Base-by-base conservation (phyloP, 2,329 filamentous ascomycete genomes). In the Clonostachys rosea region DNA sequence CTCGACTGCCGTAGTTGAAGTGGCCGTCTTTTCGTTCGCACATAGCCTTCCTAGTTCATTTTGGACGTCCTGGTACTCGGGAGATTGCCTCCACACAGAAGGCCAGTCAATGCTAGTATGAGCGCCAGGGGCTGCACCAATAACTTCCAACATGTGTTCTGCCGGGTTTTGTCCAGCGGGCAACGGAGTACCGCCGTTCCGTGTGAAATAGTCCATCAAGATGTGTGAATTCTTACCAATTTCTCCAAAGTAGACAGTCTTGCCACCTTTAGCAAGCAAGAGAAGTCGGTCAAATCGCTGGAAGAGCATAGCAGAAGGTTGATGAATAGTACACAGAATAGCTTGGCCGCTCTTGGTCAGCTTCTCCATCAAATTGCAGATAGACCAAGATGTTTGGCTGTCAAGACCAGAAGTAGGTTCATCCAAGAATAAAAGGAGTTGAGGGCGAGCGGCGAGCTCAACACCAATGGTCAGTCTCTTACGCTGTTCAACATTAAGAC, bases 181-280 rank as follows among this genome's bases (percentile, higher is more conserved):
- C 47, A 83, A 84, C 42, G 67, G 63, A 6, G 74, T 68, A 3
- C 78, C 79, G 17, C 83, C 83, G 47, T 84, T 78, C n/a, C 63
- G 58, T 55, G 81, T 78, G 51, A 90, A 89, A 61, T 84, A 84
- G 43, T 65, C 65, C 4, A 75, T 71, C 54, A 86, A 63, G 2
- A 66, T 75, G 14, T 65, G 63, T 0, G 79, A 81, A 50, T 78
- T 73, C 1, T 75, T 56, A 2, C 82, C 82, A 20, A 86, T 75
- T 1, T 83, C 76, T 18, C 82, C 83, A 56, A 85, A 85, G 56
- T 86, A 86, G 3, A 85, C 79, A 0, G 80, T 84, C 56, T 72
- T 78, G 1, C 83, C 83, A 43, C 81, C 81, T 39, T 67, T 73
- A 9, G 78, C 78, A 7, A 86, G 70, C 59, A 86, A 80, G 1